phyloP scores from a whole-genome alignment of 495 filamentous ascomycete genomes.

The Jackrogersella minutella region DNA sequence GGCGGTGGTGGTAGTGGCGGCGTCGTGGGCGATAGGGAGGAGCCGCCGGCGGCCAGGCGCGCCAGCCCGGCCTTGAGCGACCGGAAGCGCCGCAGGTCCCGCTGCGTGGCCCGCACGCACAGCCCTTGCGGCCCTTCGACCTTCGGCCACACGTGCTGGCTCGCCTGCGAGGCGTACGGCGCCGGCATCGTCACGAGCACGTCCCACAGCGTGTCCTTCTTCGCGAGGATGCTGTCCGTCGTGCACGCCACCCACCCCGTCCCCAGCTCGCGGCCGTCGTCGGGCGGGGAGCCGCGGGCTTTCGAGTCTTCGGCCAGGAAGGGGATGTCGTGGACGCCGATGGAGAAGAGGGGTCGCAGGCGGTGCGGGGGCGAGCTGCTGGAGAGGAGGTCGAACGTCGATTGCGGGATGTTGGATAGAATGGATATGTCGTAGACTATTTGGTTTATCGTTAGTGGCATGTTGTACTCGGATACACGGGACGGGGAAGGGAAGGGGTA shows the following conservation, averaged over 20 bases:
- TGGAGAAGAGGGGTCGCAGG: constrained; percentile 84
- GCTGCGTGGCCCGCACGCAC: constrained; percentile 84
- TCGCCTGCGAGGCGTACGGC: constrained; percentile 58
- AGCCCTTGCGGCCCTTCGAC: constrained; percentile 69
- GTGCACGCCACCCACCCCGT: constrained; percentile 92
- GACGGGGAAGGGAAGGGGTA: neutral
- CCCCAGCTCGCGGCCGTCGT: constrained; percentile 56
- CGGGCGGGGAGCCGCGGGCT: constrained; percentile 30
- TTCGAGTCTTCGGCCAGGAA: constrained; percentile 67
- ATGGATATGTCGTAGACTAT: constrained; percentile 93
- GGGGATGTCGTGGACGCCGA: constrained; percentile 92
- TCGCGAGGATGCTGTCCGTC: constrained; percentile 87
- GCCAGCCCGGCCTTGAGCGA: constrained; percentile 73
- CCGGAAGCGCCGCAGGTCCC: constrained; percentile 82
- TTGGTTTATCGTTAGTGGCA: constrained; percentile 8
- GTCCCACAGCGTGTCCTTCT: constrained; percentile 88
- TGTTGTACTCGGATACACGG: neutral
- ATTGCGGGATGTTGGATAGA: constrained; percentile 76
- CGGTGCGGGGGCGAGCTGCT: constrained; percentile 66
- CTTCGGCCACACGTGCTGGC: constrained; percentile 74
- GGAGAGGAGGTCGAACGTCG: constrained; percentile 70
- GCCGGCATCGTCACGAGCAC: constrained; percentile 82
- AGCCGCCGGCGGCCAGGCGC: constrained; percentile 51
- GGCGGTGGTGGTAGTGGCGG: constrained; percentile 42
- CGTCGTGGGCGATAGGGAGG: constrained; percentile 38